These are phyloP conservation scores for Linum trigynum DNA, from an alignment of 345 rosid species.

Conservation along the genomic window DNA sequence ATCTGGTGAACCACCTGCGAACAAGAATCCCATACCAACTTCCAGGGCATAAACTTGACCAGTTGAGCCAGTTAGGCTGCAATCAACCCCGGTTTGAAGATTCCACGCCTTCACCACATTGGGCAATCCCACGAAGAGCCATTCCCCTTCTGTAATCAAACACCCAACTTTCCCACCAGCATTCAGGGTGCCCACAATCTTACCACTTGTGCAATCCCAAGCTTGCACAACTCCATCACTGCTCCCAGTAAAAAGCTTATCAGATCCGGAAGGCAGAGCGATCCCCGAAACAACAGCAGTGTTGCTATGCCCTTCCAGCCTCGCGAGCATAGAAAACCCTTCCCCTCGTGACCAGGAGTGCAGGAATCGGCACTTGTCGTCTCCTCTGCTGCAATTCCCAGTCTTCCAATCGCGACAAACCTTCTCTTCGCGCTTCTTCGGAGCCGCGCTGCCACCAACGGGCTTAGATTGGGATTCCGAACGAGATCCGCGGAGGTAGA, in stretches of 20 bases:
- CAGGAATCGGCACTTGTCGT: not conserved
- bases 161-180: not conserved
- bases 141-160: not conserved
- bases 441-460: not conserved
- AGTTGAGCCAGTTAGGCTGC: not conserved
- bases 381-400: not conserved
- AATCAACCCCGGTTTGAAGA: not conserved
- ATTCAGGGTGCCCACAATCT: not conserved
- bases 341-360: not conserved
- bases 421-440: not conserved
- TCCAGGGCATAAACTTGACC: not conserved
- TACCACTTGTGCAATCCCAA: constrained; percentile 10
- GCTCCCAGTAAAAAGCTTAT: not conserved
- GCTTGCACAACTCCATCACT: constrained; percentile 6
- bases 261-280: not conserved
- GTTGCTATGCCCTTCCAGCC: constrained; percentile 9
- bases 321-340: not conserved
- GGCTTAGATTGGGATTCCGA: not conserved
- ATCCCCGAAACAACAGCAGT: not conserved
- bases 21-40: not conserved
- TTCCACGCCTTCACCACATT: constrained; percentile 7
- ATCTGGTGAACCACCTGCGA: not conserved
- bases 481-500: not conserved
- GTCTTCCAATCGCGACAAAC: not conserved
- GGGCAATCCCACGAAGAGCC: constrained; percentile 7